phyloP scores from a whole-genome alignment of 345 rosid species.

The Rhizophora apiculata region DNA sequence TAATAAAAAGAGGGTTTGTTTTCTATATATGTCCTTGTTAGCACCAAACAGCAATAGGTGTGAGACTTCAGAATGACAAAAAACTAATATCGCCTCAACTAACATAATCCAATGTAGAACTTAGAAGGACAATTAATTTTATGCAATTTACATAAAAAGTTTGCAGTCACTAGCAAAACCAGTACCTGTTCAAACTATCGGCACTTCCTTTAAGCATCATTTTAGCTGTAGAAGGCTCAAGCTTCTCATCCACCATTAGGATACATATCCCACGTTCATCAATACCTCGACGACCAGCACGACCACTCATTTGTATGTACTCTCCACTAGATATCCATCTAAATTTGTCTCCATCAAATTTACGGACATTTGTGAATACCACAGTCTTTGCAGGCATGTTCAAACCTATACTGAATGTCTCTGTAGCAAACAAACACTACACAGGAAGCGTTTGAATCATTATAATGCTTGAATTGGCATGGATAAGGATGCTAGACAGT shows the following conservation, averaged over 20 bases:
- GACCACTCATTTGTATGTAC: slow-evolving; percentile 98
- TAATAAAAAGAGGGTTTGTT: too few relatives aligned
- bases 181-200: slow-evolving; percentile 93
- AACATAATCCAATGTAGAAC: too few relatives aligned
- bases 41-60: too few relatives aligned
- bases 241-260: slow-evolving; percentile 93
- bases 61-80: too few relatives aligned
- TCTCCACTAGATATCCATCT: slow-evolving; percentile 99
- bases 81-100: too few relatives aligned
- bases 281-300: slow-evolving; percentile 99
- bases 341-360: slow-evolving; percentile 98
- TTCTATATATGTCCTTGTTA: too few relatives aligned
- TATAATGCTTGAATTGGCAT: slow-evolving; percentile 10
- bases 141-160: too few relatives aligned
- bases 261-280: slow-evolving; percentile 93
- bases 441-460: slow-evolving; percentile 27
- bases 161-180: too few relatives aligned
- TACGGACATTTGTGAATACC: slow-evolving; percentile 95
- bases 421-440: slow-evolving; percentile 98
- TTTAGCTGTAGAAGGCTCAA: slow-evolving; percentile 95
- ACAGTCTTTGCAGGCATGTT: slow-evolving; percentile 99
- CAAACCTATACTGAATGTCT: slow-evolving; percentile 97
- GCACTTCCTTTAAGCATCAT: slow-evolving; percentile 93
- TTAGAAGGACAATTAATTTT: too few relatives aligned
- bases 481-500: neutral